Evolutionary conservation across 352 stramenopile species (phyloP).

Genomic region (Globisporangium takayamanum): DNA sequence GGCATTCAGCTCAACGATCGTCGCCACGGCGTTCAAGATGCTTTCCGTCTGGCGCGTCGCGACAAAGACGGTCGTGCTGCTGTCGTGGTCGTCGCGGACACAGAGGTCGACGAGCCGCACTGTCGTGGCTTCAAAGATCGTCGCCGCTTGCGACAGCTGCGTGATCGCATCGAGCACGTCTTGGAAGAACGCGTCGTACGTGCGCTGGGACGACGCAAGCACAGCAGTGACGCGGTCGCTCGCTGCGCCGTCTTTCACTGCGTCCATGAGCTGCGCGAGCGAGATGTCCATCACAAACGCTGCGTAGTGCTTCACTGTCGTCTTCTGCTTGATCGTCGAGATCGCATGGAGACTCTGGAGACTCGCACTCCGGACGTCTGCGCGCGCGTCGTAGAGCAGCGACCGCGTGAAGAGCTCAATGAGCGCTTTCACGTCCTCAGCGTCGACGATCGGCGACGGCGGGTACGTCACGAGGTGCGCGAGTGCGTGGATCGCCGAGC

Average conservation of each 20-base stretch:
- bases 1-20: constrained; percentile 76
- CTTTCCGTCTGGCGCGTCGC: constrained; percentile 34
- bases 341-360: constrained; percentile 64
- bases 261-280: constrained; percentile 66
- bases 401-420: constrained; percentile 71
- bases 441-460: constrained; percentile 67
- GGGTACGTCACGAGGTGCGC: constrained; percentile 74
- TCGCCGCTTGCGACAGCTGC: constrained; percentile 59
- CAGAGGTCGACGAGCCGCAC: constrained; percentile 63
- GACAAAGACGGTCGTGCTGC: constrained; percentile 19
- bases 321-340: constrained; percentile 55
- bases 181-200: constrained; percentile 57
- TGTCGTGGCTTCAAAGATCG: constrained; percentile 80
- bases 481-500: constrained; percentile 57
- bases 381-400: constrained; percentile 51
- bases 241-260: constrained; percentile 21
- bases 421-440: constrained; percentile 52
- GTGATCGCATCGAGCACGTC: constrained; percentile 69
- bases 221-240: constrained; percentile 26
- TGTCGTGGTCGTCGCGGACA: constrained; percentile 19
- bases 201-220: constrained; percentile 41
- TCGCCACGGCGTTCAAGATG: constrained; percentile 65
- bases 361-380: constrained; percentile 62
- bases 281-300: constrained; percentile 71
- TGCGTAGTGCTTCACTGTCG: constrained; percentile 54